A percentile compares a stretch with the other conserved stretches of the same genome.
Conservation (phyloP, 106 monocot genomes). For the Amphibolis antarctica region DNA sequence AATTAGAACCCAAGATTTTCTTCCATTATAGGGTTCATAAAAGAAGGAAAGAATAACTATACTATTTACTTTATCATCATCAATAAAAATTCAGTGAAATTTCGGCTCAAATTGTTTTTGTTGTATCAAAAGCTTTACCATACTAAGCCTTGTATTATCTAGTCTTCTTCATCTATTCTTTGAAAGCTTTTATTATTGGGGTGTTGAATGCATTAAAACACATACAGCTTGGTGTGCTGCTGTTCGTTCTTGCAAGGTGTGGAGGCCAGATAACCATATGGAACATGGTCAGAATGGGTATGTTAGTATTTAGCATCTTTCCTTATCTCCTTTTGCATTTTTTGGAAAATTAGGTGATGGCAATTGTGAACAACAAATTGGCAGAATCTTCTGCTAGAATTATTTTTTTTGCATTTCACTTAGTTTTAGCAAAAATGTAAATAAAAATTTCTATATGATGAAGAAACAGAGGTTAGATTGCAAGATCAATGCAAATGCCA, state of each 20-base stretch:
- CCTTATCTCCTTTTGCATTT: neutral
- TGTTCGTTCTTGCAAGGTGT: conserved; percentile 81
- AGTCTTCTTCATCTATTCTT: neutral
- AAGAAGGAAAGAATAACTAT: no score
- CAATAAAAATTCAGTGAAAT: no score
- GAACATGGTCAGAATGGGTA: conserved; percentile 71
- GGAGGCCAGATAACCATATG: conserved; percentile 63
- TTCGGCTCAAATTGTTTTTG: no score
- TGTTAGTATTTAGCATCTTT: neutral
- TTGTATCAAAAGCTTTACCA: no score
- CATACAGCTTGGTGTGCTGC: conserved; percentile 59
- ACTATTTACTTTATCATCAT: no score
- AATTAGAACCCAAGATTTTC: no score
- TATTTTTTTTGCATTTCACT: no score
- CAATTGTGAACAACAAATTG: no score
- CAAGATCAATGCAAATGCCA: neutral
- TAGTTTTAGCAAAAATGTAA: neutral
- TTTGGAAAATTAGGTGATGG: no score
- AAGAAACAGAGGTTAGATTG: neutral
- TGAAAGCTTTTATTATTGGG: neutral
- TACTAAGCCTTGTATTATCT: neutral
- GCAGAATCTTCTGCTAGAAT: no score
- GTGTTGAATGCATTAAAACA: neutral
- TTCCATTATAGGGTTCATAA: no score
- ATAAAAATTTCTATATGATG: neutral